Evolutionary conservation across 148 eudicot genomes (phyloP), one percentile per base, ranked within the genome.

Genomic region (Drosera capensis): DNA sequence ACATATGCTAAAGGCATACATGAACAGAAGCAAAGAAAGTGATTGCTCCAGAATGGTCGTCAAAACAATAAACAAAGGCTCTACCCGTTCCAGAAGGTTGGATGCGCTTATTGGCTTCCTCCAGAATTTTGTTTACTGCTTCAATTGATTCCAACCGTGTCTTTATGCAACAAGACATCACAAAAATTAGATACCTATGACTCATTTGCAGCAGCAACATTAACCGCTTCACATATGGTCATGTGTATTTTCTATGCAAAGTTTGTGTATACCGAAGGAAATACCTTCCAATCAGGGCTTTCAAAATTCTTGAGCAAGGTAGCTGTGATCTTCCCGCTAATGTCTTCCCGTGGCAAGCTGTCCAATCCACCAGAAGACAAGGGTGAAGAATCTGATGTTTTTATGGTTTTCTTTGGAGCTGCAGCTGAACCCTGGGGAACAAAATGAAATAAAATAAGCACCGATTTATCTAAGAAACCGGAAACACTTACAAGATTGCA

Each of bases 251-350:
- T 1, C 22, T 11, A 16, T 11, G 23, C 1, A 12, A 43, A 36
- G 4, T 16, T 26, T 13, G 2, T 43, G 34, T n/a, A 46, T 18
- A 41, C 2, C 7, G 16, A 61, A 5, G 40, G 53, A 12, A 47
- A 43, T 48, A 92, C 99, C 99, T 85, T 92, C 99, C 99, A 92
- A 52, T 92, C 99, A 44, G 99, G 62, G 67, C 95, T 85, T 65
- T 92, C 99, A 37, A 92, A 73, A 49, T 87, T 81, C 64, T 92
- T 92, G 14, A 92, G 66, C 65, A 92, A 57, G 23, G 71, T 44
- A 20, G 99, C 80, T 24, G 99, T 85, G 26, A 85, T 65, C 70
- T 76, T 92, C 56, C 82, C 80, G 71, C 99, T 85, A 39, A 92
- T 81, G 62, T 92, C 99, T 79, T 92, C 99, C 14, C 95, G 88